Percentiles rank a stretch among this genome's conserved stretches.
Evolutionary conservation across 305 asterid genomes (phyloP).

Genomic region (Solanum hybrid): DNA sequence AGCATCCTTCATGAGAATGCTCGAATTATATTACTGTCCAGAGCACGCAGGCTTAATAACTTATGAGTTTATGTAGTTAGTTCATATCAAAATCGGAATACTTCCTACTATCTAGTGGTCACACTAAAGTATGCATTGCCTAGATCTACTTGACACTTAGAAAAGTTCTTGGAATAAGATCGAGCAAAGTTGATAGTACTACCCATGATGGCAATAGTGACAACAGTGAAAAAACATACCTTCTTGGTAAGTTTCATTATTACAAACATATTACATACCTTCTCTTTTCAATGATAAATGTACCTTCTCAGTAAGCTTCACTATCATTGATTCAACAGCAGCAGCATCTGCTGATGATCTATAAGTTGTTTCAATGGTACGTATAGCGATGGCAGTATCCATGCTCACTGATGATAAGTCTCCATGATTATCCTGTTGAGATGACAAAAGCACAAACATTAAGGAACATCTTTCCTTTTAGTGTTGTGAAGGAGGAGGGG

Average conservation of each 20-base stretch:
- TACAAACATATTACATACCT: constrained; percentile 10
- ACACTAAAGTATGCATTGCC: not conserved
- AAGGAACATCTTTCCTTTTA: constrained; percentile 1
- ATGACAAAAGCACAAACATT: constrained; percentile 1
- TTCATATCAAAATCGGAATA: not conserved
- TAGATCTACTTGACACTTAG: not conserved
- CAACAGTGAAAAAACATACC: constrained; percentile 25
- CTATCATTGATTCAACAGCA: constrained; percentile 77
- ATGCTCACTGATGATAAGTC: constrained; percentile 91
- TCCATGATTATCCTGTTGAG: constrained; percentile 85
- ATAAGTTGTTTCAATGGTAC: constrained; percentile 91
- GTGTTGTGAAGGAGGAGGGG: not conserved
- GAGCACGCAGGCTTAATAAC: not conserved
- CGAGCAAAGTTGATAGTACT: not conserved
- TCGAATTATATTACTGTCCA: not conserved
- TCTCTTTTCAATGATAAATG: not conserved
- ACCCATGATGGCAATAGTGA: not conserved
- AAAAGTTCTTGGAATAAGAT: not conserved
- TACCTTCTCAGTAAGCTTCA: constrained; percentile 85
- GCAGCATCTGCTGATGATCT: constrained; percentile 92
- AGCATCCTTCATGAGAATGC: not conserved
- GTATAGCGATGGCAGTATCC: constrained; percentile 99
- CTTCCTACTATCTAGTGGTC: not conserved
- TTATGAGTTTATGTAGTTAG: not conserved
- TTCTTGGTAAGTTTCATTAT: constrained; percentile 63